Percentiles rank a stretch among this genome's conserved stretches.
Conservation (phyloP, 192 early-diverging fungal genomes). For the Coemansia sp. region DNA sequence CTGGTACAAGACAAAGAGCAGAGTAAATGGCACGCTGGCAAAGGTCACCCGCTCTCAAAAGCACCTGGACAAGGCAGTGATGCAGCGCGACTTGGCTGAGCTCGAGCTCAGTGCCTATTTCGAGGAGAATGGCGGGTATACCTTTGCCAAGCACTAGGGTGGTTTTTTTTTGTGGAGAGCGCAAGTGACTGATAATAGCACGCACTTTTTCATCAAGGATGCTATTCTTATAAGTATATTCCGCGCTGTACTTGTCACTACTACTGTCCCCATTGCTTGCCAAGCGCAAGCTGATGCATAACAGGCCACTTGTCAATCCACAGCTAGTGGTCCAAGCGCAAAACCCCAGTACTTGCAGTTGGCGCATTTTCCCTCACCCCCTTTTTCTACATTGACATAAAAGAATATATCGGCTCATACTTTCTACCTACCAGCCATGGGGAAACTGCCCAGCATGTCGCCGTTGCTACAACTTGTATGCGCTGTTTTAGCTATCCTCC, state of each 20-base stretch:
- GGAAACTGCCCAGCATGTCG: neutral
- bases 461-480: neutral
- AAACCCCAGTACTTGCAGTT: neutral
- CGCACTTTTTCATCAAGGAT: no score
- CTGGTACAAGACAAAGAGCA: conserved; percentile 51
- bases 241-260: no score
- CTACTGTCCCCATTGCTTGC: no score
- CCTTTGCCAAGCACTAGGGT: conserved; percentile 33
- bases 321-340: no score
- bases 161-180: no score
- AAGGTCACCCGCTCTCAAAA: conserved; percentile 39
- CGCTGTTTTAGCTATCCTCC: neutral
- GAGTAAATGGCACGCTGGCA: conserved; percentile 20
- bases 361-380: neutral
- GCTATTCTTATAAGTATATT: no score
- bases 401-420: neutral
- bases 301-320: no score
- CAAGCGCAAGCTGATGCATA: no score
- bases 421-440: neutral
- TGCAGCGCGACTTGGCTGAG: conserved; percentile 39
- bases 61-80: conserved; percentile 29
- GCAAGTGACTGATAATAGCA: no score
- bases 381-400: conserved; percentile 18
- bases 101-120: conserved; percentile 49
- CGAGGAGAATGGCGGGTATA: conserved; percentile 37